phyloP scores from a whole-genome alignment of 306 rosid species.

The Fragaria vesca region DNA sequence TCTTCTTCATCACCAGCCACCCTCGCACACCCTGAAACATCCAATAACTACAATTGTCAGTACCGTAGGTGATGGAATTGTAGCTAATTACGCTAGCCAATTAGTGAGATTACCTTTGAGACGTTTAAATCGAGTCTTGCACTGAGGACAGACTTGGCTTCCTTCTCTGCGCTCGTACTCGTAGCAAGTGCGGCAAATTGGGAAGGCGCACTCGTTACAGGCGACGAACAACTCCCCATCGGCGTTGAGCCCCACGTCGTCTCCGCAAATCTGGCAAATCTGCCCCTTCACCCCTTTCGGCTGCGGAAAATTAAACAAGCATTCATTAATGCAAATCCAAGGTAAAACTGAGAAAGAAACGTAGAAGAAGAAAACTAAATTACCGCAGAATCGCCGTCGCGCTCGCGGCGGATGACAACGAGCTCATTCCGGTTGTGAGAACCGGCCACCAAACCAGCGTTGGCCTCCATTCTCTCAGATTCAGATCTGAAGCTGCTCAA shows the following conservation, averaged over 20 bases:
- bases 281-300: slow-evolving; percentile 31
- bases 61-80: not conserved
- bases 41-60: not conserved
- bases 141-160: slow-evolving; percentile 60
- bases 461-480: slow-evolving; percentile 35
- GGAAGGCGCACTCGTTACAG: slow-evolving; percentile 79
- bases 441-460: slow-evolving; percentile 61
- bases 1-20: slow-evolving; percentile 84
- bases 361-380: not conserved
- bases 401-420: slow-evolving; percentile 52
- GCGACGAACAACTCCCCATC: slow-evolving; percentile 67
- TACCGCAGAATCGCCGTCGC: slow-evolving; percentile 49
- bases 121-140: slow-evolving; percentile 71
- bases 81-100: not conserved
- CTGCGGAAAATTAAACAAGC: slow-evolving; percentile 18
- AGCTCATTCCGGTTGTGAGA: slow-evolving; percentile 63
- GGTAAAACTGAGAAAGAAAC: not conserved
- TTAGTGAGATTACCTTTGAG: slow-evolving; percentile 43
- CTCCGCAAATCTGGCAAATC: slow-evolving; percentile 62
- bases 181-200: slow-evolving; percentile 64
- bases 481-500: slow-evolving; percentile 3
- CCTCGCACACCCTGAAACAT: slow-evolving; percentile 52
- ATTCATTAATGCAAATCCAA: not conserved
- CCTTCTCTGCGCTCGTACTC: slow-evolving; percentile 74
- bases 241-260: slow-evolving; percentile 39